These are phyloP conservation scores for Penicillium sp. DNA, from an alignment of 2,329 filamentous ascomycete species.

Conservation along the genomic window DNA sequence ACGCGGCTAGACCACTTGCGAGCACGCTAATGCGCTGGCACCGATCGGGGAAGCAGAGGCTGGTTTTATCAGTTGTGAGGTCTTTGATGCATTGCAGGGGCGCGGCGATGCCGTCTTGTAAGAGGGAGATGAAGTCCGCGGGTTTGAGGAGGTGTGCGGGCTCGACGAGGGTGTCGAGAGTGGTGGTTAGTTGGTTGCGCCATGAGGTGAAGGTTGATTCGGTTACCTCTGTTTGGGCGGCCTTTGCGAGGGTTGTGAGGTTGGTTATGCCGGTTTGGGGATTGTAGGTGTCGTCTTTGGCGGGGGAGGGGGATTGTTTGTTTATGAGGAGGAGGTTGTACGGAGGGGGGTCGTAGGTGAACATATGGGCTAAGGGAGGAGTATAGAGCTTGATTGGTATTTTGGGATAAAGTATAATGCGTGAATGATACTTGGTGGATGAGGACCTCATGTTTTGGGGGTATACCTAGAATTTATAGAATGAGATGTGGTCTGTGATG, in stretches of 20 bases:
- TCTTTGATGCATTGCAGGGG: not conserved
- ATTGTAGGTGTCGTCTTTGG: not conserved
- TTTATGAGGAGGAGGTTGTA: not conserved
- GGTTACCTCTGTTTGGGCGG: not conserved
- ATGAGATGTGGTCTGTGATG: not conserved
- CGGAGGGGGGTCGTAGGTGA: not conserved
- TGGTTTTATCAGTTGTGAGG: not conserved
- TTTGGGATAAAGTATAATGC: not conserved
- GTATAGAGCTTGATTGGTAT: not conserved
- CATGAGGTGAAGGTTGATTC: not conserved
- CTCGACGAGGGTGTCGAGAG: not conserved
- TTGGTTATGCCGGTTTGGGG: not conserved
- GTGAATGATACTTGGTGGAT: not conserved
- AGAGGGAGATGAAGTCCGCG: not conserved
- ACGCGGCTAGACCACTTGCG: not conserved
- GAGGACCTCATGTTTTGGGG: not conserved
- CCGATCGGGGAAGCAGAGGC: not conserved
- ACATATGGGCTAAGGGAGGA: not conserved
- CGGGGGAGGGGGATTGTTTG: not conserved
- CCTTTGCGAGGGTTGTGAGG: not conserved
- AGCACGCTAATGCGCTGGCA: not conserved
- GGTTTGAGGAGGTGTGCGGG: not conserved
- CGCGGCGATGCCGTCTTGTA: not conserved
- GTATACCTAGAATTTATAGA: not conserved
- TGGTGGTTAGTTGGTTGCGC: not conserved